Base-by-base conservation (phyloP, 495 filamentous ascomycete genomes). In the Penicillium lividum region DNA sequence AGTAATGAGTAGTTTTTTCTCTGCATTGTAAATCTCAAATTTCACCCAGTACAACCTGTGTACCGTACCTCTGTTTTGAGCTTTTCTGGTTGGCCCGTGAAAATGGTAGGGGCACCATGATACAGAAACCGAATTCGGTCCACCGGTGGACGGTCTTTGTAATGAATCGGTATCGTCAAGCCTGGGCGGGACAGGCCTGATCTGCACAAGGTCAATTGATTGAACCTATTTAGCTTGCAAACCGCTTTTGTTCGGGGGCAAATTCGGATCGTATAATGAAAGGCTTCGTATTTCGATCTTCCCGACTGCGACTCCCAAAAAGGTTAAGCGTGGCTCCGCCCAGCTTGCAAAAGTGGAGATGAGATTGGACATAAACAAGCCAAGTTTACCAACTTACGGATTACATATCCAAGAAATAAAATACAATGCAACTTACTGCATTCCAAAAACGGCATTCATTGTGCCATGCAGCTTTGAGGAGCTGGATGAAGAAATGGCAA, bases 1-100 rank as follows among this genome's bases (percentile, higher is more conserved):
- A 46, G 46, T 4, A 13, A 29, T 49, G 28, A 28, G 46, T 49
- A 28, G 8, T 7, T n/a, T 25, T 25, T 46, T 46, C 8, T 40
- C 15, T 49, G 46, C 46, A 48, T 48, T 28, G 46, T 10, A 48
- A 30, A 46, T 29, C 44, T 22, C 13, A 28, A 25, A 25, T 47
- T 1, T 8, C 18, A 4, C 18, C 44, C 22, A 13, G 22, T 47
- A 47, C 22, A 1, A 5, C 1, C 7, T 3, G 13, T 36, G 8
- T 36, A 11, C 33, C 13, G 8, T 36, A 11, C 8, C 33, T 4
- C 33, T 36, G 33, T 9, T 36, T 36, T 36, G 10, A 36, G 33
- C 13, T 2, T 36, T 4, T 36, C 33, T 36, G 33, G 33, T 11
- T 36, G 33, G 33, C 33, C 10, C 33, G 4, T 36, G 33, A 11